Evolutionary conservation across 306 rosid genomes (phyloP), one percentile per base, ranked within the genome.

Genomic region (Pterocarpus macrocarpus): DNA sequence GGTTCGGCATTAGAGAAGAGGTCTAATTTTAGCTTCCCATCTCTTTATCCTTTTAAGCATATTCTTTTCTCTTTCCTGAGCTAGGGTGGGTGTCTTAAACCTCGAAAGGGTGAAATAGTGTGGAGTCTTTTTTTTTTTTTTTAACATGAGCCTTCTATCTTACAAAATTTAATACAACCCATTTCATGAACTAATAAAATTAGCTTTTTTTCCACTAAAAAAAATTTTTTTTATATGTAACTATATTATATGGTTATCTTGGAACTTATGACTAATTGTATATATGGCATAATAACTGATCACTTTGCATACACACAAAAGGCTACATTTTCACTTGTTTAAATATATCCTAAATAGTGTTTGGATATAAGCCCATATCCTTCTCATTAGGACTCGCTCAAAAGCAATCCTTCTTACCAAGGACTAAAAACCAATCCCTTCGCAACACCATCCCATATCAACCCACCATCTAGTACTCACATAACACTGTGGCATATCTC

Each of bases 321-420:
- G 30, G 30, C 33, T 56, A 56, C 33, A 16, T 22, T 58, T 8
- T 58, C 38, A 11, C 28, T 36, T 14, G 8, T 11, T 22, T 17
- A 9, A 59, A 59, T 59, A 0, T 3, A 22, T 22, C 11, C 33
- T 53, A 76, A 76, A 33, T 64, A 63, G 11, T 75, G 79, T 72
- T 45, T 5, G 33, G 63, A 69, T 65, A 71, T 13, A 16, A 64
- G 67, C 57, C 57, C 81, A 22, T 2, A 10, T 45, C 56, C 75
- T 74, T 58, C 73, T 87, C 86, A 82, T 33, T 33, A 89, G 79
- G 92, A 87, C 90, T 82, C 82, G 85, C 59, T 91, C 81, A 84
- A 82, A 64, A 62, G 66, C 81, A 61, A 33, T 59, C 5, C 64
- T 76, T 61, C 61, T 39, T 32, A 43, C 62, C 81, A 35, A 57